Evolutionary conservation across 2,329 filamentous ascomycete genomes (phyloP).

Genomic region (Didymella pinodella): DNA sequence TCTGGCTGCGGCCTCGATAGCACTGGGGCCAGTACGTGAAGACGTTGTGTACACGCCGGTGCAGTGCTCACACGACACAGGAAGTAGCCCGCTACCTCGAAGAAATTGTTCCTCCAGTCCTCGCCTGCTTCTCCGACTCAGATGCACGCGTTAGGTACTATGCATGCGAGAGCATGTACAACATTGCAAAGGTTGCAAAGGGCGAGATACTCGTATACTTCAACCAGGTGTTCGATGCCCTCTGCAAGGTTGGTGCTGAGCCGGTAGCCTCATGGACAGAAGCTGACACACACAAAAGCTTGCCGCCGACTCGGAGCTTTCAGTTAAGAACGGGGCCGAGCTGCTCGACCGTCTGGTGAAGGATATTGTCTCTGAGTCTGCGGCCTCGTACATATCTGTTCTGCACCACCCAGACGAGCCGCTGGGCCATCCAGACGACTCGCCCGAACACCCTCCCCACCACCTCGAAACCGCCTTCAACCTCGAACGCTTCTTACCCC

Average conservation of each 20-base stretch:
- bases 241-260: constrained; percentile 79
- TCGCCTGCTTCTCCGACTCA: constrained; percentile 97
- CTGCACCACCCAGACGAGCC: constrained; percentile 70
- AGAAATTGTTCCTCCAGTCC: constrained; percentile 92
- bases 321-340: constrained; percentile 97
- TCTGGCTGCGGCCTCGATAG: constrained; percentile 93
- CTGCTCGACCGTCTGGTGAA: constrained; percentile 93
- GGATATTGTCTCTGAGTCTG: constrained; percentile 94
- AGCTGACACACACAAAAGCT: constrained; percentile 64
- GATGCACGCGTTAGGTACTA: constrained; percentile 98
- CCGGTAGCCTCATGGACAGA: not conserved
- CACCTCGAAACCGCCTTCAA: constrained; percentile 86
- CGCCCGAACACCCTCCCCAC: constrained; percentile 31
- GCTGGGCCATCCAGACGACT: constrained; percentile 52
- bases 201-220: constrained; percentile 97
- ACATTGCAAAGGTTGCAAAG: constrained; percentile 98
- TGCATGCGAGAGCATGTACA: constrained; percentile 99
- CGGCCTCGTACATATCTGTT: constrained; percentile 91
- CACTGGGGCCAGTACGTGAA: constrained; percentile 80
- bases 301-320: constrained; percentile 93
- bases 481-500: constrained; percentile 85
- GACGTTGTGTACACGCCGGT: not conserved
- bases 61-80: constrained; percentile 56
- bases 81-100: constrained; percentile 91
- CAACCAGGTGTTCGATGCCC: constrained; percentile 96